phyloP scores from a whole-genome alignment of 768 basidiomycete species.

The Kwoniella pini region DNA sequence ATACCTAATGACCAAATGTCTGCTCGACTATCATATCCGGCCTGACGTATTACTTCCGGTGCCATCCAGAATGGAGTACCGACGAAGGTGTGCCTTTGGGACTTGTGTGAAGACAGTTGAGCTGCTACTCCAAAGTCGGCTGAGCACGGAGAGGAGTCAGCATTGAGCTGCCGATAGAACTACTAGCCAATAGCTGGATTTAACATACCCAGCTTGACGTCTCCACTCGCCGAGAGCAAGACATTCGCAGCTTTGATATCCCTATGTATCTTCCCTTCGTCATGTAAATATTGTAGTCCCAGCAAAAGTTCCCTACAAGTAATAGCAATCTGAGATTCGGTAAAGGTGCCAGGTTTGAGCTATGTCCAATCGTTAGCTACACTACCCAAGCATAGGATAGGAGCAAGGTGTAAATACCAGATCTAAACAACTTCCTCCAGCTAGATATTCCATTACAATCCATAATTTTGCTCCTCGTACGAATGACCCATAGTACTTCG shows the following conservation, averaged over 20 bases:
- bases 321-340: conserved; percentile 91
- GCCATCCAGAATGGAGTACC: conserved; percentile 62
- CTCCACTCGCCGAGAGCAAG: conserved; percentile 81
- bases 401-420: conserved; percentile 57
- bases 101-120: conserved; percentile 76
- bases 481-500: conserved; percentile 94
- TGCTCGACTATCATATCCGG: conserved; percentile 92
- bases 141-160: too few relatives aligned
- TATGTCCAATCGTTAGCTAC: conserved; percentile 27
- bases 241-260: conserved; percentile 99
- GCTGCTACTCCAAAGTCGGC: conserved; percentile 99
- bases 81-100: conserved; percentile 93
- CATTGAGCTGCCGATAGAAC: too few relatives aligned
- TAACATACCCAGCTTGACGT: conserved; percentile 73
- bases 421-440: conserved; percentile 97
- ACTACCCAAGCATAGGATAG: neutral
- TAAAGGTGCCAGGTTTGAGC: conserved; percentile 86
- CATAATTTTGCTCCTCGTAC: conserved; percentile 95
- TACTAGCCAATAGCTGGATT: too few relatives aligned
- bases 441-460: conserved; percentile 99
- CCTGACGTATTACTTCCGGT: conserved; percentile 95
- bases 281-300: conserved; percentile 94
- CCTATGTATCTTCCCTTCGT: conserved; percentile 92
- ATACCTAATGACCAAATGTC: conserved; percentile 99
- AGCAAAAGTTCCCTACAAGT: conserved; percentile 88